phyloP scores from a whole-genome alignment of 129 eudicot species.

The Arctium minus region DNA sequence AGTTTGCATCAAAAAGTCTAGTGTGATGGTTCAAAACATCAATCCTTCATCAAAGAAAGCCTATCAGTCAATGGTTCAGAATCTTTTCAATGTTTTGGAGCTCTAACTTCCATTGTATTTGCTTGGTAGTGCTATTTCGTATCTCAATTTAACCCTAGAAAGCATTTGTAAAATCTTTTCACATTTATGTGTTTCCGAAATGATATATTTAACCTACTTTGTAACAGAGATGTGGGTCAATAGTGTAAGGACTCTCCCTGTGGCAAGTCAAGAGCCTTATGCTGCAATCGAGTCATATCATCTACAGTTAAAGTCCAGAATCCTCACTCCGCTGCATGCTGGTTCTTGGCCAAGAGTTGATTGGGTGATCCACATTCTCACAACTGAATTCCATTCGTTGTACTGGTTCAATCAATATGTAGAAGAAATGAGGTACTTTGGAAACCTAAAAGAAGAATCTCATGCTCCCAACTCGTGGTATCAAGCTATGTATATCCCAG shows the following conservation, averaged over 20 bases:
- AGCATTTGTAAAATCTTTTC: no score
- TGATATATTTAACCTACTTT: background rate
- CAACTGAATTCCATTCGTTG: conserved; percentile 32
- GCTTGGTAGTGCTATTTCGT: no score
- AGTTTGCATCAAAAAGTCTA: no score
- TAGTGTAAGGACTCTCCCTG: conserved; percentile 24
- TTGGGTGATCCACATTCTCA: conserved; percentile 22
- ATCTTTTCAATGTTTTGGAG: no score
- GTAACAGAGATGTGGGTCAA: conserved; percentile 30
- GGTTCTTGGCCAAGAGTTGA: conserved; percentile 24
- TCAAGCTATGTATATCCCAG: conserved; percentile 34
- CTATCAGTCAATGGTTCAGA: no score
- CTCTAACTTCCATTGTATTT: no score
- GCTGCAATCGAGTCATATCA: conserved; percentile 38
- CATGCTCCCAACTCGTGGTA: conserved; percentile 26
- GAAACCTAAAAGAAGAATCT: conserved; percentile 16
- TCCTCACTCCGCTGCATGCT: background rate
- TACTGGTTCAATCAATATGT: conserved; percentile 33
- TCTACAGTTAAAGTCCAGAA: conserved; percentile 26
- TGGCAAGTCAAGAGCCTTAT: conserved; percentile 28
- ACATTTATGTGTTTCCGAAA: background rate
- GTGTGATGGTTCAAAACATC: no score
- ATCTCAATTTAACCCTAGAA: no score
- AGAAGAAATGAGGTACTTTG: conserved; percentile 21
- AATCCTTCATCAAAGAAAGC: no score